Evolutionary conservation across 2,329 filamentous ascomycete genomes (phyloP).

Genomic region (Reticulascus tulasneorum): DNA sequence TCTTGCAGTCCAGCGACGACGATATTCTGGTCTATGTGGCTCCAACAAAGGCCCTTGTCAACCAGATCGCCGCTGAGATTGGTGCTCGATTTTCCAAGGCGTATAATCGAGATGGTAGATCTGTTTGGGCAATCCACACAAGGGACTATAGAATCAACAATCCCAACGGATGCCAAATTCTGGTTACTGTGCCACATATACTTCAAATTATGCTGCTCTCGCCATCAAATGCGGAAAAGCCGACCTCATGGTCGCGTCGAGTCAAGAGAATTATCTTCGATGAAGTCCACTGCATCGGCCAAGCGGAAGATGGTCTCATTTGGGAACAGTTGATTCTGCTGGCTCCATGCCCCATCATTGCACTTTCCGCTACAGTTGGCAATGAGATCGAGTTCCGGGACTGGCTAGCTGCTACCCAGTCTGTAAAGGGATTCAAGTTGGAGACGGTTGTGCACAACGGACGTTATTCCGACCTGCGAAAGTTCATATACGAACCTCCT

Average conservation of each 20-base stretch:
- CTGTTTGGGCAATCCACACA: constrained; percentile 76
- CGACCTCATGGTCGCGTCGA: constrained; percentile 56
- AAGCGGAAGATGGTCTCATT: constrained; percentile 69
- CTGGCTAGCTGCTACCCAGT: constrained; percentile 65
- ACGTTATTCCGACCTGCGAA: constrained; percentile 74
- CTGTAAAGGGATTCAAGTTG: constrained; percentile 57
- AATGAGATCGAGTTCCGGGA: constrained; percentile 67
- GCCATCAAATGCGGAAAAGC: constrained; percentile 56
- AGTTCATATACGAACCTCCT: constrained; percentile 59
- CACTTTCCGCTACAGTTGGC: constrained; percentile 74
- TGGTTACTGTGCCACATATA: constrained; percentile 75
- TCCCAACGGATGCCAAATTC: constrained; percentile 65
- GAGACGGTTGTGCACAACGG: constrained; percentile 65
- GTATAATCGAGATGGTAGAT: constrained; percentile 57
- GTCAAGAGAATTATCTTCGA: constrained; percentile 78
- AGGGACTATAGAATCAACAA: constrained; percentile 73
- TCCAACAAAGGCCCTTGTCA: constrained; percentile 77
- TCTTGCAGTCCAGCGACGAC: constrained; percentile 64
- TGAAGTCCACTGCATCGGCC: constrained; percentile 76
- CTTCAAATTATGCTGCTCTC: constrained; percentile 73
- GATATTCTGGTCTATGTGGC: constrained; percentile 74
- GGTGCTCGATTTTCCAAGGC: constrained; percentile 70
- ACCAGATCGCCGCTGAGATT: constrained; percentile 78
- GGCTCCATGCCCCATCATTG: constrained; percentile 73
- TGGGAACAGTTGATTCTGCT: constrained; percentile 76